Conservation (phyloP, 345 rosid species). For the Dimocarpus longan region DNA sequence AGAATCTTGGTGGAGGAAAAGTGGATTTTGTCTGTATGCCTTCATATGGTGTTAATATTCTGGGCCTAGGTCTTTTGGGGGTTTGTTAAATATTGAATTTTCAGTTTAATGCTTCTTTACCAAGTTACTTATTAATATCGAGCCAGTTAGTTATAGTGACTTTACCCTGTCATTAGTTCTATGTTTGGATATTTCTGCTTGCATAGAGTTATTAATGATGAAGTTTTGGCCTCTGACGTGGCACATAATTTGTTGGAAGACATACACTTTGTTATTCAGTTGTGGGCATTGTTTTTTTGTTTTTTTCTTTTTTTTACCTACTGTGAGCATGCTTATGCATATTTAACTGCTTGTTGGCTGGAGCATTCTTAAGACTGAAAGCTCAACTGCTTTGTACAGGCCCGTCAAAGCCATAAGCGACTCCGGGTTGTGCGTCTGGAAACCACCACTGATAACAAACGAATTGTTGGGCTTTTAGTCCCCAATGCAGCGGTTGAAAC, state of each 20-base stretch:
- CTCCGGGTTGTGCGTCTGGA: conserved; percentile 86
- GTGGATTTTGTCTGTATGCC: not conserved
- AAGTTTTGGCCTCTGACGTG: not conserved
- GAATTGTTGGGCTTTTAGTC: conserved; percentile 87
- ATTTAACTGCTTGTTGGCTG: not conserved
- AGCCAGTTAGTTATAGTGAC: not conserved
- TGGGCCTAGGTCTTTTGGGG: not conserved
- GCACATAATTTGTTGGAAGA: not conserved
- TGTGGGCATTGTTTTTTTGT: too few relatives aligned
- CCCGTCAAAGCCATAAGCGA: conserved; percentile 84
- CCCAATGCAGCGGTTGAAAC: conserved; percentile 92
- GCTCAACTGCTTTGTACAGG: conserved; percentile 43
- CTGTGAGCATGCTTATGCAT: not conserved
- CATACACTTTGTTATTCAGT: not conserved
- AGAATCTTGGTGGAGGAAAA: not conserved
- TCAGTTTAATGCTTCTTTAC: not conserved
- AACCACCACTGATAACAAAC: conserved; percentile 74
- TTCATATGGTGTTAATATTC: not conserved
- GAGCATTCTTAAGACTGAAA: conserved; percentile 5
- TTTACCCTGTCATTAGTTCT: not conserved
- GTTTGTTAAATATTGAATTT: not conserved
- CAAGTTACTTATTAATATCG: not conserved
- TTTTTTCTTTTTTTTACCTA: too few relatives aligned
- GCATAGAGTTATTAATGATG: too few relatives aligned
- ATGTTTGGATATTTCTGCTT: not conserved